A percentile compares a stretch with the other conserved stretches of the same genome.
phyloP scores from a whole-genome alignment of 495 filamentous ascomycete genomes.

The Amorphotheca resinae region DNA sequence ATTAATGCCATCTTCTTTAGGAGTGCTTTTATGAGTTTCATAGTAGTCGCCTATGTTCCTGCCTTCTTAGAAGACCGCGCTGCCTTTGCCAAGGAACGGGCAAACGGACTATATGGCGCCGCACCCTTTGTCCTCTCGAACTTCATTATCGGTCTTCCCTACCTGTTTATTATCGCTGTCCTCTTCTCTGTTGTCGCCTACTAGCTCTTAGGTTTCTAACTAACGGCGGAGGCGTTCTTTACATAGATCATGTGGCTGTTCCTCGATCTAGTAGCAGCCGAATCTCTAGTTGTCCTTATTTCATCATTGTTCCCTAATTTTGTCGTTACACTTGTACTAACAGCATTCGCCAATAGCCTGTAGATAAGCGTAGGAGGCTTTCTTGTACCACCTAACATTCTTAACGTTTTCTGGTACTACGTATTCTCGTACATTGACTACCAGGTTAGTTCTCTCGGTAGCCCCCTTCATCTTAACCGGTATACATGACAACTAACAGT shows the following conservation, averaged over 20 bases:
- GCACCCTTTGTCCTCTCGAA: slow-evolving; percentile 61
- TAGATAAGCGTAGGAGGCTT: slow-evolving; percentile 80
- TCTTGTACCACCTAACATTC: slow-evolving; percentile 39
- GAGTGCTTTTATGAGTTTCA: slow-evolving; percentile 80
- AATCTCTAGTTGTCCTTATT: slow-evolving; percentile 65
- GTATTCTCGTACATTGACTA: slow-evolving; percentile 59
- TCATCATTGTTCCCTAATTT: slow-evolving; percentile 62
- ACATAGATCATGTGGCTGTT: slow-evolving; percentile 78
- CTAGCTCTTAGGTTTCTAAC: slow-evolving; percentile 66
- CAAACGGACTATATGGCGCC: slow-evolving; percentile 67
- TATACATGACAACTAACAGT: slow-evolving; percentile 45
- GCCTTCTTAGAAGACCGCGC: slow-evolving; percentile 69
- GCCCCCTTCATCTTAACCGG: background rate
- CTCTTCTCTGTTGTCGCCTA: slow-evolving; percentile 48
- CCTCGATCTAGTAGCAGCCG: slow-evolving; percentile 67
- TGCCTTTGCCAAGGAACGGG: slow-evolving; percentile 64
- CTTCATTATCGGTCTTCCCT: slow-evolving; percentile 70
- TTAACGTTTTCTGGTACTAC: slow-evolving; percentile 75
- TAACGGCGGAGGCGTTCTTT: slow-evolving; percentile 51
- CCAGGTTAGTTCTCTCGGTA: too few species aligned
- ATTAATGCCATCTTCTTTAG: slow-evolving; percentile 79
- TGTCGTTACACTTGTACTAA: slow-evolving; percentile 59
- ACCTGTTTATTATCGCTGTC: slow-evolving; percentile 57
- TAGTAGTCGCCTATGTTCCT: slow-evolving; percentile 77
- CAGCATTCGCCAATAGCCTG: slow-evolving; percentile 70